Evolutionary conservation across 2,329 filamentous ascomycete species (phyloP).

Genomic region (Cladosporium oxysporum): DNA sequence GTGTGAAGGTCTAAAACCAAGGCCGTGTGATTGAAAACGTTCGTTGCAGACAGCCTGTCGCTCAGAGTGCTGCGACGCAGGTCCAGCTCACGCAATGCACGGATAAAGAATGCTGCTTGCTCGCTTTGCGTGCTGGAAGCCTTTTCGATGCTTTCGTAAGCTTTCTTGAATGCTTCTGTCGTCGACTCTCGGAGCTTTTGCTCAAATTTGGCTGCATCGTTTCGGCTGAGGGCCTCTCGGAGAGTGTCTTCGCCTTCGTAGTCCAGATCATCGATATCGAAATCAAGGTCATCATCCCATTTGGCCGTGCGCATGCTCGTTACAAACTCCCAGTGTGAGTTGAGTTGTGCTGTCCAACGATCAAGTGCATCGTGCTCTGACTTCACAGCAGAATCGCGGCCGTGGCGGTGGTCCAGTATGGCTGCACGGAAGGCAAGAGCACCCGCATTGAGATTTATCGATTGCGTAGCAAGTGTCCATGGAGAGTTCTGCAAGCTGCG

Average conservation of each 20-base stretch:
- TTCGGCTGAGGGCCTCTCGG: constrained; percentile 67
- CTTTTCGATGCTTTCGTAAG: constrained; percentile 24
- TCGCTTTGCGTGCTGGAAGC: constrained; percentile 1
- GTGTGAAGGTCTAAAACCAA: constrained; percentile 3
- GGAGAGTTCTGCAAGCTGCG: constrained; percentile 19
- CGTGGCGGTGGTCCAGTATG: constrained; percentile 69
- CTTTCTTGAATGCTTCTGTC: constrained; percentile 21
- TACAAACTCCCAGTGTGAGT: constrained; percentile 64
- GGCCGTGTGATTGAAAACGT: neutral
- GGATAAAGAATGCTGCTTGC: constrained; percentile 60
- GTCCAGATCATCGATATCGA: constrained; percentile 71
- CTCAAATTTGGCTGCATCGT: constrained; percentile 66
- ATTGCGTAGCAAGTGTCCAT: constrained; percentile 32
- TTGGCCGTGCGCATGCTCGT: constrained; percentile 66
- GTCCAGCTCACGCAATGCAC: constrained; percentile 73
- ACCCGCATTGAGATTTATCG: constrained; percentile 32
- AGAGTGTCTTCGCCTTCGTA: constrained; percentile 57
- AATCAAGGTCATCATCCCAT: constrained; percentile 72
- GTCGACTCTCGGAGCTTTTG: constrained; percentile 26
- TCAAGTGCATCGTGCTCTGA: constrained; percentile 65
- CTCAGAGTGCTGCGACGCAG: constrained; percentile 56
- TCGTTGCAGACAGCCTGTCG: constrained; percentile 24
- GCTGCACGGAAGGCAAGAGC: constrained; percentile 64
- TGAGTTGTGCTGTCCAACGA: constrained; percentile 73
- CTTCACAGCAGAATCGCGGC: constrained; percentile 68